These are phyloP conservation scores for Candida easanensis DNA, from an alignment of 805 yeast genomes.

Conservation along the genomic window DNA sequence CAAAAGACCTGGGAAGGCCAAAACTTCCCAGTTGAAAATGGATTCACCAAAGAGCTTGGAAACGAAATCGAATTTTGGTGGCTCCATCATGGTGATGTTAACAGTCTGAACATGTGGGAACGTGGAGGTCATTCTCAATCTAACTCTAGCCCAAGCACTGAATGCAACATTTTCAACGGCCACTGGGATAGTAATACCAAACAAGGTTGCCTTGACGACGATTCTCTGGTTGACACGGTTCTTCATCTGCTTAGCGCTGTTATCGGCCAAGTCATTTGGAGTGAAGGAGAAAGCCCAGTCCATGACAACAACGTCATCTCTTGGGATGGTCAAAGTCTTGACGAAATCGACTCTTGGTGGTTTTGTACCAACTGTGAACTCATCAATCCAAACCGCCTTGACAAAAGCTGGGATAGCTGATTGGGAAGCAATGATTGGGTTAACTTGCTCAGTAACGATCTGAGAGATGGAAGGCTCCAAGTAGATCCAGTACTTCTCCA, in stretches of 20 bases:
- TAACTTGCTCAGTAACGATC: conserved; percentile 80
- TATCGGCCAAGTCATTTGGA: conserved; percentile 85
- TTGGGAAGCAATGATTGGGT: conserved; percentile 75
- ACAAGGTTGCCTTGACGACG: conserved; percentile 73
- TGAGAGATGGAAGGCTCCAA: conserved; percentile 88
- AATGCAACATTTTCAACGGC: conserved; percentile 79
- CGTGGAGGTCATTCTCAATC: conserved; percentile 84
- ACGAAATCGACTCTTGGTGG: conserved; percentile 93
- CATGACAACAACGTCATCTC: conserved; percentile 92
- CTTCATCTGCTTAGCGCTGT: conserved; percentile 80
- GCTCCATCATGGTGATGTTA: conserved; percentile 77
- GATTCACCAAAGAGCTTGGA: conserved; percentile 73
- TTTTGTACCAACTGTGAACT: conserved; percentile 90
- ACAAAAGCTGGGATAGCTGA: conserved; percentile 81
- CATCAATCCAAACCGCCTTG: conserved; percentile 79
- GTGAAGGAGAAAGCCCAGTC: conserved; percentile 93
- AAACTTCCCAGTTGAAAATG: conserved; percentile 81
- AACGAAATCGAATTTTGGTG: conserved; percentile 86
- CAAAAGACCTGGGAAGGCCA: conserved; percentile 83
- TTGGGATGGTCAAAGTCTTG: conserved; percentile 86
- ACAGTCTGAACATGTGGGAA: conserved; percentile 94
- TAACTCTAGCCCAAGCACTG: conserved; percentile 67
- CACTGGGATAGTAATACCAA: conserved; percentile 80
- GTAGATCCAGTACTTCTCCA: conserved; percentile 89
- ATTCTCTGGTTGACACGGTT: conserved; percentile 81